Conservation (phyloP, 352 stramenopile species). For the Phytopythium aichiense region DNA sequence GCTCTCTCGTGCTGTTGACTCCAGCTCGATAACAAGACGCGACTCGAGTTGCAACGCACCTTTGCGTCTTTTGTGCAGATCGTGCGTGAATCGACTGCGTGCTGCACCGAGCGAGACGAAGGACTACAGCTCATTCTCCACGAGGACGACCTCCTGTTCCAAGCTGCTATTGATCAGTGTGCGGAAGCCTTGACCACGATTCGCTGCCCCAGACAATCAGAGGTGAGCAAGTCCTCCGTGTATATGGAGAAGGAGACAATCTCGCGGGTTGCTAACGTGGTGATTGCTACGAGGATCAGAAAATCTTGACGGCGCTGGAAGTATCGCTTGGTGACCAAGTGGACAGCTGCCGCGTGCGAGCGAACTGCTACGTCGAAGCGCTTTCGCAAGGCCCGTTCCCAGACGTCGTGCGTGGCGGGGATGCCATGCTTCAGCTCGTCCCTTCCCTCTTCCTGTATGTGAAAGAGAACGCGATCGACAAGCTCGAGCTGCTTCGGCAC, state of each 20-base stretch:
- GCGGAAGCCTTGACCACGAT: conserved; percentile 8
- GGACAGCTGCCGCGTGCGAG: conserved; percentile 25
- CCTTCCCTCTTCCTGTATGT: conserved; percentile 42
- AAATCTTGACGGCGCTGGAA: conserved; percentile 36
- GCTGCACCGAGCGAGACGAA: conserved; percentile 1
- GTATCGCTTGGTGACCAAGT: conserved; percentile 34
- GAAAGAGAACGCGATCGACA: conserved; percentile 34
- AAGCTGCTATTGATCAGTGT: conserved; percentile 22
- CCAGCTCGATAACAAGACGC: conserved; percentile 19
- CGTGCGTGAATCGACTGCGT: conserved; percentile 9
- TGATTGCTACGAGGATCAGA: conserved; percentile 11
- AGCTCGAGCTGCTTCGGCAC: conserved; percentile 24
- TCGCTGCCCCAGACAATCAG: not conserved
- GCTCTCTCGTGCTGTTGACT: not conserved
- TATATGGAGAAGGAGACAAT: not conserved
- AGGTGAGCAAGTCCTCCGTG: not conserved
- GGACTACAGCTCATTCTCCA: not conserved
- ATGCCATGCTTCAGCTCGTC: conserved; percentile 28
- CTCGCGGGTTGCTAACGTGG: not conserved
- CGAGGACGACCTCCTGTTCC: conserved; percentile 11
- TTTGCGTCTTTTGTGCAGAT: conserved; percentile 9
- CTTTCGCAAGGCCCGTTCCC: conserved; percentile 18
- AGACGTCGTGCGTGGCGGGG: conserved; percentile 16
- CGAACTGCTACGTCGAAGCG: conserved; percentile 32
- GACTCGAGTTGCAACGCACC: conserved; percentile 5